A percentile compares a stretch with the other conserved stretches of the same genome.
phyloP scores from a whole-genome alignment of 192 early-diverging fungal genomes.

The Linnemannia exigua region DNA sequence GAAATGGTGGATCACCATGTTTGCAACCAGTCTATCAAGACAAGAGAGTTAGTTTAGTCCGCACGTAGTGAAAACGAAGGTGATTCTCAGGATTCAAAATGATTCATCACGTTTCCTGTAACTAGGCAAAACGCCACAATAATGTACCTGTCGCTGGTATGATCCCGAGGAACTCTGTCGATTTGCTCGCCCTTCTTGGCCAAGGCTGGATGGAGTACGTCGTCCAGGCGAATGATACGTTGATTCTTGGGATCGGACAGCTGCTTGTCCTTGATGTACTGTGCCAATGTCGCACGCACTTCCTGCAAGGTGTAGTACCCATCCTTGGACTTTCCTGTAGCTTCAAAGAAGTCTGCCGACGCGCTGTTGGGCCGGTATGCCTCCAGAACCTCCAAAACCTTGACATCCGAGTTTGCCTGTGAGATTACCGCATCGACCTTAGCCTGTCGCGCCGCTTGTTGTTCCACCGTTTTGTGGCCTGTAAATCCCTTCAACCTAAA shows the following conservation, averaged over 20 bases:
- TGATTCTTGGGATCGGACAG: constrained; percentile 71
- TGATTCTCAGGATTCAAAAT: not conserved
- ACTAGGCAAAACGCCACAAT: not conserved
- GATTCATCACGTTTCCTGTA: not conserved
- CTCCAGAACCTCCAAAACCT: constrained; percentile 61
- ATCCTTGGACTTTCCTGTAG: constrained; percentile 60
- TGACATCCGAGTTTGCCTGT: constrained; percentile 20
- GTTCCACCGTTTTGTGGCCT: constrained; percentile 54
- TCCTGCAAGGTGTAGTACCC: constrained; percentile 72
- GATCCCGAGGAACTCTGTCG: constrained; percentile 36
- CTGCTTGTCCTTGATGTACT: constrained; percentile 73
- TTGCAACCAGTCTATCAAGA: constrained; percentile 28
- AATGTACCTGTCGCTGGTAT: constrained; percentile 36
- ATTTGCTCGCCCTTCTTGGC: constrained; percentile 34
- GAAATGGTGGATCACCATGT: constrained; percentile 44
- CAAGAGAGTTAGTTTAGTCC: not conserved
- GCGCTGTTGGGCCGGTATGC: constrained; percentile 66
- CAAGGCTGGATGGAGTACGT: constrained; percentile 21
- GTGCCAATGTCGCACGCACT: constrained; percentile 68
- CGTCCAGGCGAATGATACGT: constrained; percentile 42
- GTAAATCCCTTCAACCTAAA: constrained; percentile 34
- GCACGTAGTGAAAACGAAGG: not conserved
- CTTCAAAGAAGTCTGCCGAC: constrained; percentile 67
- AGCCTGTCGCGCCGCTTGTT: constrained; percentile 33
- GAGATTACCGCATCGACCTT: constrained; percentile 30